These are phyloP conservation scores for Crithidia bombi DNA, from an alignment of 208 protist genomes.

Conservation along the genomic window DNA sequence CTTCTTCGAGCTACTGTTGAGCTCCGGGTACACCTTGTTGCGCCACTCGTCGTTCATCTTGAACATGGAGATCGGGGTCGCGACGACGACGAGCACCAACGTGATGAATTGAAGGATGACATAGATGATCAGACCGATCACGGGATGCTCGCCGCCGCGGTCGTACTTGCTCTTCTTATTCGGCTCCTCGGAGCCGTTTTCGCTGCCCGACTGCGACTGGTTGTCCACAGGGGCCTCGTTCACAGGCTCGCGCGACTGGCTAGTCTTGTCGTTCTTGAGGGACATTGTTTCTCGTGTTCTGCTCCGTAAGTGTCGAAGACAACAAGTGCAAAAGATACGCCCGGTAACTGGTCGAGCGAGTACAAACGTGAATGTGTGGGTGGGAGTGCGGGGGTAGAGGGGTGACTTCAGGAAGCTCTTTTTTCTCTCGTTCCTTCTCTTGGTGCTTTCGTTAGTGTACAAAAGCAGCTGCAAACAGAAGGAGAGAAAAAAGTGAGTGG, in stretches of 20 bases:
- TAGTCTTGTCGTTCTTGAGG: not conserved
- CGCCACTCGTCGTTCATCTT: conserved; percentile 32
- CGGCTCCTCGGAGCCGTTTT: conserved; percentile 17
- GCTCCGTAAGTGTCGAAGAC: conserved; percentile 1
- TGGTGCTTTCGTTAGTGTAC: conserved; percentile 22
- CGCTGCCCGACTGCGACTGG: conserved; percentile 16
- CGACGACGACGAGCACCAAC: conserved; percentile 44
- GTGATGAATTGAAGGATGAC: conserved; percentile 39
- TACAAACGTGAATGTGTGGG: not conserved
- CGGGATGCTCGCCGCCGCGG: conserved; percentile 30
- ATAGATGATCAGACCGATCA: conserved; percentile 46
- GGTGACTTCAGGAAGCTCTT: not conserved
- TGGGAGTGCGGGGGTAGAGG: not conserved
- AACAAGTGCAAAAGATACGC: not conserved
- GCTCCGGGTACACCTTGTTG: conserved; percentile 31
- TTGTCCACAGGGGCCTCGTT: conserved; percentile 14
- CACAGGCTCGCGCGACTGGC: conserved; percentile 20
- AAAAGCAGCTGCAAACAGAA: conserved; percentile 3
- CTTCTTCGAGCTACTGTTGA: conserved; percentile 5
- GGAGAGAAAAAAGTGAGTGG: not conserved
- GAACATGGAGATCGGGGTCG: conserved; percentile 58
- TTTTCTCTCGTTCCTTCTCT: not conserved
- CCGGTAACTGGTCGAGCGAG: not conserved
- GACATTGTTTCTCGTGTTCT: not conserved
- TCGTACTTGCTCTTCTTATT: conserved; percentile 40